Evolutionary conservation across 495 filamentous ascomycete genomes (phyloP).

Genomic region (Aspergillus steynii): DNA sequence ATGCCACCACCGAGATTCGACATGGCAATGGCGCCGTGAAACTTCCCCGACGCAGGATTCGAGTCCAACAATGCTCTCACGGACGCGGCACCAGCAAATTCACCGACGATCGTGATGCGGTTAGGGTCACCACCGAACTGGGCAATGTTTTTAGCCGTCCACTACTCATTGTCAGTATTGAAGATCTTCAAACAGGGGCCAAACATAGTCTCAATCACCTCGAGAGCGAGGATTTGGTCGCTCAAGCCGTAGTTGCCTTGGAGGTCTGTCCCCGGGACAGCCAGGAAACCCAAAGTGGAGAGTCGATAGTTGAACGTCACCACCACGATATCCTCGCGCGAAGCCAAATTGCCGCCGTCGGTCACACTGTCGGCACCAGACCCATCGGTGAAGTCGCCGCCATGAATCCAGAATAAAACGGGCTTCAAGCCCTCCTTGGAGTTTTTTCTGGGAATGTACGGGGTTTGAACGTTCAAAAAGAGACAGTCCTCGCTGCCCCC

Average conservation of each 20-base stretch:
- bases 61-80: slow-evolving; percentile 20
- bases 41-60: slow-evolving; percentile 36
- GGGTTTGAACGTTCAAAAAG: slow-evolving; percentile 46
- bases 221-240: slow-evolving; percentile 37
- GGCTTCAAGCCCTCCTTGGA: slow-evolving; percentile 32
- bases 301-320: slow-evolving; percentile 43
- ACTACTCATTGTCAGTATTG: slow-evolving; percentile 13
- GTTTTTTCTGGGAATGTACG: slow-evolving; percentile 37
- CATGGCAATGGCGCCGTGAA: slow-evolving; percentile 41
- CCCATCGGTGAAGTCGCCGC: slow-evolving; percentile 40
- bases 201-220: slow-evolving; percentile 11
- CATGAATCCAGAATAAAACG: slow-evolving; percentile 46
- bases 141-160: slow-evolving; percentile 34
- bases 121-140: slow-evolving; percentile 37
- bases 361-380: slow-evolving; percentile 31
- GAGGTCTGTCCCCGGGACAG: slow-evolving; percentile 23
- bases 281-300: slow-evolving; percentile 39
- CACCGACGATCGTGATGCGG: slow-evolving; percentile 20
- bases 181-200: too few relatives aligned
- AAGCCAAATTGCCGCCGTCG: slow-evolving; percentile 39
- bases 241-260: slow-evolving; percentile 35
- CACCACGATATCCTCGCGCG: slow-evolving; percentile 43
- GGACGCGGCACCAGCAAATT: slow-evolving; percentile 26
- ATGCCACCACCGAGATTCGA: slow-evolving; percentile 42
- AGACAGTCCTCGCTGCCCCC: slow-evolving; percentile 43